A percentile compares a stretch with the other conserved stretches of the same genome.
phyloP scores from a whole-genome alignment of 306 rosid genomes.

The Vigna angularis region DNA sequence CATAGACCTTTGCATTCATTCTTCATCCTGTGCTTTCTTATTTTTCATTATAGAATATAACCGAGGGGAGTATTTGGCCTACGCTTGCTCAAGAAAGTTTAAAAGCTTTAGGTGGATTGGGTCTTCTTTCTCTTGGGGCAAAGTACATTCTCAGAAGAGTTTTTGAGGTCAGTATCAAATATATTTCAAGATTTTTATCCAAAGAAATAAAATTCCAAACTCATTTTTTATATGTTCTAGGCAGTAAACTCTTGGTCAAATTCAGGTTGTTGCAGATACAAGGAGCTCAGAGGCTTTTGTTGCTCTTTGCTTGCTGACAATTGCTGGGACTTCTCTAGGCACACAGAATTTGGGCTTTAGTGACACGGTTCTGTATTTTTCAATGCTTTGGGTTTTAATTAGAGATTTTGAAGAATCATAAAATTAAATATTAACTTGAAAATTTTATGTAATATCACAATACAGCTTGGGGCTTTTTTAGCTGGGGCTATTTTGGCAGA shows the following conservation, averaged over 20 bases:
- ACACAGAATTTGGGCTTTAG: slow-evolving; percentile 98
- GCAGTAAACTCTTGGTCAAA: slow-evolving; percentile 52
- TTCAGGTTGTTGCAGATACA: slow-evolving; percentile 97
- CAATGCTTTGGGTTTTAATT: slow-evolving; percentile 32
- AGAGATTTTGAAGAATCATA: slow-evolving; percentile 32
- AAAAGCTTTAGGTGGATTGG: slow-evolving; percentile 94
- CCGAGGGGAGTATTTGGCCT: slow-evolving; percentile 89
- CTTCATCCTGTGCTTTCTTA: slow-evolving; percentile 42
- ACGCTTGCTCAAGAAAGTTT: slow-evolving; percentile 95
- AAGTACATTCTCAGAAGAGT: slow-evolving; percentile 92
- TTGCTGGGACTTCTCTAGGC: slow-evolving; percentile 92
- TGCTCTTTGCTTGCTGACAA: slow-evolving; percentile 94
- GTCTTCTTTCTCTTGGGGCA: slow-evolving; percentile 93
- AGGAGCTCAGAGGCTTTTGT: slow-evolving; percentile 99
- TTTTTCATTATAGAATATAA: slow-evolving; percentile 64
- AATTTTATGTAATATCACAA: slow-evolving; percentile 40
- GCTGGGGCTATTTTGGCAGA: slow-evolving; percentile 98
- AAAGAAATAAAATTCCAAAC: slow-evolving; percentile 24
- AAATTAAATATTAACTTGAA: slow-evolving; percentile 31
- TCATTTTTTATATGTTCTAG: slow-evolving; percentile 36
- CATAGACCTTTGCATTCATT: slow-evolving; percentile 37
- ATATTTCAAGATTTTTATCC: slow-evolving; percentile 31
- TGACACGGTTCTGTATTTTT: slow-evolving; percentile 77
- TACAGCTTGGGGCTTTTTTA: slow-evolving; percentile 99
- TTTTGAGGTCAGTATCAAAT: slow-evolving; percentile 74